These are phyloP conservation scores for Nakazawaea molendinolei DNA, from an alignment of 805 yeast species.

Conservation along the genomic window DNA sequence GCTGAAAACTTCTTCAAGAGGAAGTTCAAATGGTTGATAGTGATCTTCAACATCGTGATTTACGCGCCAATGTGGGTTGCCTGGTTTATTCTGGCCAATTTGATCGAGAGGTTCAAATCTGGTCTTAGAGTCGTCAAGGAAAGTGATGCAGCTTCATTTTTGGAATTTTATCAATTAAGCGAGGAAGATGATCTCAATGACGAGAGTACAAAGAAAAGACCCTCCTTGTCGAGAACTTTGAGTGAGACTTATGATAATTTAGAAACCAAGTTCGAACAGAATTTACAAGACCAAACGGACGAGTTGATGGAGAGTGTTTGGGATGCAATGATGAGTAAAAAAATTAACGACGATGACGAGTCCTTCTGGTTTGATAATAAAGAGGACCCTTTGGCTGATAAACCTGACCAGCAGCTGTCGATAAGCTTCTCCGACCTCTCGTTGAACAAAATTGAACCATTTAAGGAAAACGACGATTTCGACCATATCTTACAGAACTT, in stretches of 20 bases:
- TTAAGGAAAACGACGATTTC: neutral
- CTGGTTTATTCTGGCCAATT: slow-evolving; percentile 42
- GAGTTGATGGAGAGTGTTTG: slow-evolving; percentile 57
- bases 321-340: slow-evolving; percentile 41
- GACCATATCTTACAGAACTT: slow-evolving; percentile 17
- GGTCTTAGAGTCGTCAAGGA: slow-evolving; percentile 23
- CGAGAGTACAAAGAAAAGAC: slow-evolving; percentile 15
- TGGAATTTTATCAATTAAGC: slow-evolving; percentile 13
- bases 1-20: slow-evolving; percentile 25
- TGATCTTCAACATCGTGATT: slow-evolving; percentile 37
- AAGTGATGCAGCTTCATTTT: slow-evolving; percentile 17
- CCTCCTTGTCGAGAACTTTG: slow-evolving; percentile 18
- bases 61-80: slow-evolving; percentile 59
- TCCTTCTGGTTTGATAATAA: slow-evolving; percentile 15
- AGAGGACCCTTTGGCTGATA: too few relatives aligned
- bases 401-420: slow-evolving; percentile 14
- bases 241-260: slow-evolving; percentile 22
- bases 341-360: slow-evolving; percentile 15
- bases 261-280: slow-evolving; percentile 29
- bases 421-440: slow-evolving; percentile 9
- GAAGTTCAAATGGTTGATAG: slow-evolving; percentile 42
- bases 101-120: slow-evolving; percentile 30
- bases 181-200: slow-evolving; percentile 21
- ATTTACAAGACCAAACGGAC: slow-evolving; percentile 56
- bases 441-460: too few relatives aligned